Evolutionary conservation across 192 early-diverging fungal species (phyloP).

Genomic region (Funneliformis mosseae): DNA sequence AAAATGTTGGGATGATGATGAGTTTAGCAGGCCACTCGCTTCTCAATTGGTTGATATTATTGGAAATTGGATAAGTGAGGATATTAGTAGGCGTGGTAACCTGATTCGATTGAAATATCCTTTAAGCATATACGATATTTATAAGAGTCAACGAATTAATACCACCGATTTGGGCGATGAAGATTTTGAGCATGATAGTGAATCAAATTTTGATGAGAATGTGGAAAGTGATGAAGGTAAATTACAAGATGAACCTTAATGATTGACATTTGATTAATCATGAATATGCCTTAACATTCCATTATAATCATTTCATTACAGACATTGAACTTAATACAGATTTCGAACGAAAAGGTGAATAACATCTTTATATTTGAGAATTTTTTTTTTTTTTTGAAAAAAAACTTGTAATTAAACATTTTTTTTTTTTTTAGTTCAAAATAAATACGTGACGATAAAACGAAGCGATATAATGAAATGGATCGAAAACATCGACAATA

Average conservation of each 20-base stretch:
- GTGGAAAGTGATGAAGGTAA: background rate
- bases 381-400: background rate
- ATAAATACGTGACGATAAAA: too few relatives aligned
- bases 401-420: background rate
- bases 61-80: background rate
- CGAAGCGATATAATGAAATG: too few relatives aligned
- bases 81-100: background rate
- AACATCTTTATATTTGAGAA: background rate
- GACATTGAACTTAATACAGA: background rate
- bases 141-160: background rate
- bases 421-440: background rate
- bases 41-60: background rate
- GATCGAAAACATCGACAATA: too few relatives aligned
- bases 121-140: conserved; percentile 7
- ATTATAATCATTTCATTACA: background rate
- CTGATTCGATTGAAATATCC: background rate
- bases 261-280: too few relatives aligned
- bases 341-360: background rate
- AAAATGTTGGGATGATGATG: conserved; percentile 20
- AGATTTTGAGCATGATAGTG: background rate
- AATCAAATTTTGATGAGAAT: background rate
- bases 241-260: too few relatives aligned
- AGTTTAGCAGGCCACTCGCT: background rate
- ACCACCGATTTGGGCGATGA: background rate
- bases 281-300: too few relatives aligned